Conservation (phyloP, 306 rosid species). For the Prunus kanzakura region DNA sequence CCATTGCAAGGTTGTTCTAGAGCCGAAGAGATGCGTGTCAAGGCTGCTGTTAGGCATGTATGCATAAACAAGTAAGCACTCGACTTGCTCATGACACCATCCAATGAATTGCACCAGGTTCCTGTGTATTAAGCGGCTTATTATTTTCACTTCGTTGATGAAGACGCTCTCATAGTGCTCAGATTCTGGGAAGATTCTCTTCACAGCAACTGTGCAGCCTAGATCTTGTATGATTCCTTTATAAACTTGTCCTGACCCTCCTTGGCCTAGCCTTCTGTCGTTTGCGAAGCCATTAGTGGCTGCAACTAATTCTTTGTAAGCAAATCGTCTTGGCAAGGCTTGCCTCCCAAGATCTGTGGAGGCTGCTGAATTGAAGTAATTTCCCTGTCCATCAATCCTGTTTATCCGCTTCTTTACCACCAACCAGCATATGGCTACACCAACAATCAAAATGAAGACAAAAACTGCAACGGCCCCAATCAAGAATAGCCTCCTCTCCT, state of each 20-base stretch:
- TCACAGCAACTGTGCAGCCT: conserved; percentile 44
- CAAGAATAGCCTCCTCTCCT: neutral
- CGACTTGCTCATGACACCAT: too few species aligned
- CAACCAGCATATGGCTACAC: neutral
- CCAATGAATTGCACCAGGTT: conserved; percentile 38
- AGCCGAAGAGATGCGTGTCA: conserved; percentile 44
- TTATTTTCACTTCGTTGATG: conserved; percentile 44
- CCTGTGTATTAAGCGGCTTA: conserved; percentile 50
- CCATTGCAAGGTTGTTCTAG: conserved; percentile 35
- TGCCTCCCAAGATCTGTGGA: conserved; percentile 23
- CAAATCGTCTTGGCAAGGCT: conserved; percentile 39
- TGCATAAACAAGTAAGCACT: too few species aligned
- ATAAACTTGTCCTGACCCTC: conserved; percentile 53
- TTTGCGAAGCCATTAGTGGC: conserved; percentile 45
- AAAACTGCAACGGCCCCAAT: neutral
- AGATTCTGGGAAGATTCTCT: conserved; percentile 41
- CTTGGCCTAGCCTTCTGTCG: conserved; percentile 40
- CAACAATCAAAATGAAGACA: neutral
- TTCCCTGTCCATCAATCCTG: neutral
- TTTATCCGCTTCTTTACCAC: neutral
- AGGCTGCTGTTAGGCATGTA: conserved; percentile 58
- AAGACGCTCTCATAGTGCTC: conserved; percentile 26
- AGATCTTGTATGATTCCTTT: conserved; percentile 30
- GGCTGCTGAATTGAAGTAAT: neutral
- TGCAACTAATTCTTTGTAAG: conserved; percentile 35